Conservation (phyloP, 108 stramenopile genomes). For the Nannochloropsis gaditana region DNA sequence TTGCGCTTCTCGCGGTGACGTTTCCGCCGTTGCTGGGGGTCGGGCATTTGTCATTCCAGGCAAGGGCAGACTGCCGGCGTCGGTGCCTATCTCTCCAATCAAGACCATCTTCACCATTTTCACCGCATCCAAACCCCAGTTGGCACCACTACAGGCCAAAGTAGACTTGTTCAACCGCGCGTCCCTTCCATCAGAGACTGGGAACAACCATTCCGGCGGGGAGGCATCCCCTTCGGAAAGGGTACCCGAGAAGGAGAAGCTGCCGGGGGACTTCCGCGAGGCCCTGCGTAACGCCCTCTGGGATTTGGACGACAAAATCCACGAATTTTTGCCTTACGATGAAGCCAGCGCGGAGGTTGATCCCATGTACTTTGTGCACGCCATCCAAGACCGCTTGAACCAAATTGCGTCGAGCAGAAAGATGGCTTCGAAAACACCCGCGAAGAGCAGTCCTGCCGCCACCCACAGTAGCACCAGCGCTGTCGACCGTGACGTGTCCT, state of each 20-base stretch:
- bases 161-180: background rate
- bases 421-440: background rate
- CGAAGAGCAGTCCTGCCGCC: background rate
- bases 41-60: background rate
- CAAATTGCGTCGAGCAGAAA: background rate
- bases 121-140: background rate
- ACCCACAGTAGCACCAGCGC: background rate
- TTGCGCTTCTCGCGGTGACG: background rate
- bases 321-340: conserved; percentile 5
- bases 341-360: background rate
- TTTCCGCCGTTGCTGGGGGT: background rate
- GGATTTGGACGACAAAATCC: conserved; percentile 10
- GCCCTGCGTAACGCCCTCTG: background rate
- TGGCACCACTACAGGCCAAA: background rate
- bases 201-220: background rate
- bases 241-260: background rate
- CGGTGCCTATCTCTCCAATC: too few species aligned
- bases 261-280: background rate
- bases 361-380: background rate
- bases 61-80: background rate
- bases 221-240: too few species aligned
- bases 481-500: background rate
- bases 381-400: background rate
- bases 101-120: background rate
- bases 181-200: background rate